Percentiles rank a stretch among this genome's conserved stretches.
Conservation (phyloP, 345 rosid species). For the Eucalyptus cloeziana region DNA sequence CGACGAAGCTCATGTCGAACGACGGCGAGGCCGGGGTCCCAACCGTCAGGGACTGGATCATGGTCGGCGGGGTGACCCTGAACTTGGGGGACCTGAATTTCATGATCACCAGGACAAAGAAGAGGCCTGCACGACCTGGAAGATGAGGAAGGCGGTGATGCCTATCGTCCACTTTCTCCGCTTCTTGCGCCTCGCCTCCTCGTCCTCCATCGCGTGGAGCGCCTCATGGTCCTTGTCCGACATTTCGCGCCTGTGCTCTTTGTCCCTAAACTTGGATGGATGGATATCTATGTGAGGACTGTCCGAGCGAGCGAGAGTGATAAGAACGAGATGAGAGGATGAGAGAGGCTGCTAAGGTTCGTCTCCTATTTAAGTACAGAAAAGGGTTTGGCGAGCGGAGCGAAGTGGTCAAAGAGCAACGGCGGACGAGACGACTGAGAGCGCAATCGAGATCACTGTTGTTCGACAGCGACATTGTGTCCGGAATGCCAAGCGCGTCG, state of each 20-base stretch:
- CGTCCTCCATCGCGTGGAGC: background rate
- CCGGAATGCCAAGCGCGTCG: background rate
- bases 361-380: background rate
- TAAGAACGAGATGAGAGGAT: background rate
- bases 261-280: background rate
- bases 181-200: slow-evolving; percentile 2
- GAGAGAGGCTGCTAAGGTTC: background rate
- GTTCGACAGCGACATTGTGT: background rate
- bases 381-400: background rate
- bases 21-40: background rate
- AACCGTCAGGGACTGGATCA: background rate
- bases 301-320: background rate
- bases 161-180: slow-evolving; percentile 4
- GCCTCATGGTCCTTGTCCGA: background rate
- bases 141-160: slow-evolving; percentile 5
- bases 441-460: background rate
- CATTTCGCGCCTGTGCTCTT: background rate
- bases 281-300: background rate
- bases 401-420: background rate
- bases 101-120: slow-evolving; percentile 1
- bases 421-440: background rate
- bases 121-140: slow-evolving; percentile 6
- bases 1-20: background rate
- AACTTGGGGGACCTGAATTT: slow-evolving; percentile 11
- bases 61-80: background rate